These are phyloP conservation scores for Nicotiana paniculata DNA, from an alignment of 257 asterid species.

Conservation along the genomic window DNA sequence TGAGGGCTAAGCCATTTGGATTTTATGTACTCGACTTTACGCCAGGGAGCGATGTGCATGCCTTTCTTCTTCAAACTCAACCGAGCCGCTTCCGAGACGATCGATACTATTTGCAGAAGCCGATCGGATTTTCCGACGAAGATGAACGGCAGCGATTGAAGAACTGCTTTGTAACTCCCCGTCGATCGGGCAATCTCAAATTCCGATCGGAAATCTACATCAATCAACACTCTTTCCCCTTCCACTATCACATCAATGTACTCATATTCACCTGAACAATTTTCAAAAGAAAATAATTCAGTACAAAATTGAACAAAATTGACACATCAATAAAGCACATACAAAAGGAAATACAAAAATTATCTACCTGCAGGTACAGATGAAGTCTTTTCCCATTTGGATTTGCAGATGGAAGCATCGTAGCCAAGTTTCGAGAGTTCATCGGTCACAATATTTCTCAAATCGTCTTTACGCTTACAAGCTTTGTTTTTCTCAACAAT, in stretches of 20 bases:
- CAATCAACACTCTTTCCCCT: conserved; percentile 64
- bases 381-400: conserved; percentile 82
- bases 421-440: conserved; percentile 53
- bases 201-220: conserved; percentile 85
- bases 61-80: conserved; percentile 87
- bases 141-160: conserved; percentile 59
- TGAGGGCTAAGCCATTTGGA: conserved; percentile 79
- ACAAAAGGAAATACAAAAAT: neutral
- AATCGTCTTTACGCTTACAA: conserved; percentile 55
- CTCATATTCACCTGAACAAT: conserved; percentile 64
- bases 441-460: conserved; percentile 60
- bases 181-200: conserved; percentile 89
- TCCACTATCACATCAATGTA: conserved; percentile 64
- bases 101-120: conserved; percentile 60
- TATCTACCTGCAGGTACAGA: conserved; percentile 75
- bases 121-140: conserved; percentile 85
- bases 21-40: conserved; percentile 69
- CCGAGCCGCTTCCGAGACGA: conserved; percentile 73
- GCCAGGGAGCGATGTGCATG: conserved; percentile 96
- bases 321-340: neutral
- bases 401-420: conserved; percentile 70
- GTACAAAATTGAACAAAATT: neutral
- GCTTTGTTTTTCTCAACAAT: conserved; percentile 69
- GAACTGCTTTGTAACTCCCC: conserved; percentile 43
- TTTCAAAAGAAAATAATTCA: neutral